phyloP scores from a whole-genome alignment of 2,329 filamentous ascomycete genomes.

The Elsinoe fawcettii region DNA sequence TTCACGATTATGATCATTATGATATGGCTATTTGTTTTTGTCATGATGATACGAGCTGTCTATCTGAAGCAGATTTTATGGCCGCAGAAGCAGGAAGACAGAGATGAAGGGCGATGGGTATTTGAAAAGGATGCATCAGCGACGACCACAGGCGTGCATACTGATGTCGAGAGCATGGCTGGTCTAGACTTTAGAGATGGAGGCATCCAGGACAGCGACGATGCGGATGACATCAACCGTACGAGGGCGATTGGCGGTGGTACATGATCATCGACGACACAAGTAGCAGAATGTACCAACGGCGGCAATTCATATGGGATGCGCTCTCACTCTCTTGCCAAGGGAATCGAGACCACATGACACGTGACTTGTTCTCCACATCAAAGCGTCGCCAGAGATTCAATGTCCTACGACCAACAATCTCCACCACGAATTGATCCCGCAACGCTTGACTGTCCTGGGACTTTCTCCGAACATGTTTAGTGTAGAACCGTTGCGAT shows the following conservation, averaged over 20 bases:
- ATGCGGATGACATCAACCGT: not conserved
- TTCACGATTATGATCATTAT: conserved; percentile 59
- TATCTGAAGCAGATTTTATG: conserved; percentile 61
- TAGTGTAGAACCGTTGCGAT: not conserved
- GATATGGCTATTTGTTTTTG: conserved; percentile 61
- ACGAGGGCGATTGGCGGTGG: not conserved
- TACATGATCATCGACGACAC: too few species aligned
- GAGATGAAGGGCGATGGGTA: conserved; percentile 52
- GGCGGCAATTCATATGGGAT: too few species aligned
- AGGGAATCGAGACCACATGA: too few species aligned
- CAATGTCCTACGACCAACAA: too few species aligned
- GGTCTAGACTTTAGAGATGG: not conserved
- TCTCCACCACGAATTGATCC: too few species aligned
- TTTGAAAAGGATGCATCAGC: not conserved
- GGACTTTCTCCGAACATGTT: not conserved
- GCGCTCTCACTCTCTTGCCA: too few species aligned
- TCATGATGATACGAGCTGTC: conserved; percentile 63
- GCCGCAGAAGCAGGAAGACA: conserved; percentile 63
- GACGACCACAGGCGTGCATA: not conserved
- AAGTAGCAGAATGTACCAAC: too few species aligned
- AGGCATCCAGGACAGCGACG: not conserved
- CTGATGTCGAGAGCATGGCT: conserved; percentile 3
- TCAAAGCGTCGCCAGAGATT: too few species aligned
- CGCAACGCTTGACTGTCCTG: not conserved
- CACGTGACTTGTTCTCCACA: too few species aligned